Conservation (phyloP, 805 yeast genomes). For the Phaffomyces antillensis region DNA sequence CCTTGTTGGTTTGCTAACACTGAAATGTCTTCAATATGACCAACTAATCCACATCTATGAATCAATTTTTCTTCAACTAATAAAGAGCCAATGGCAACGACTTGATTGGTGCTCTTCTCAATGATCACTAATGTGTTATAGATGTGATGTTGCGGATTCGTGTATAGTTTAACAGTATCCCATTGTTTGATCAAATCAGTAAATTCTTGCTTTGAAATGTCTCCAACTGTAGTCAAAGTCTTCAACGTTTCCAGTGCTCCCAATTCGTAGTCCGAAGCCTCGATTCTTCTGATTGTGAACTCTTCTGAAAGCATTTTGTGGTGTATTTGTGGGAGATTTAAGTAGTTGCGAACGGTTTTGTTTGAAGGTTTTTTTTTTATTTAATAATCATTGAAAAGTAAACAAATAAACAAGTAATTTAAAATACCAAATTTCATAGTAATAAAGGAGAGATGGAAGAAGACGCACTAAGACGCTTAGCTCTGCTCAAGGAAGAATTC, state of each 20-base stretch:
- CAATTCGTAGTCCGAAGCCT: slow-evolving; percentile 48
- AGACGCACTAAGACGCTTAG: neutral
- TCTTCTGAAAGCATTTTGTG: slow-evolving; percentile 34
- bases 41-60: slow-evolving; percentile 78
- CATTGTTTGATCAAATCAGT: slow-evolving; percentile 48
- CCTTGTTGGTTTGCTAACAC: slow-evolving; percentile 76
- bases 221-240: slow-evolving; percentile 80
- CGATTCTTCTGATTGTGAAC: slow-evolving; percentile 57
- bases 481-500: neutral
- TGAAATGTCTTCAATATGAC: slow-evolving; percentile 94
- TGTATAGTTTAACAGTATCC: slow-evolving; percentile 30
- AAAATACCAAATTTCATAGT: neutral
- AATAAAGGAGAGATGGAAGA: neutral
- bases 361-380: too few relatives aligned
- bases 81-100: slow-evolving; percentile 82
- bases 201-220: slow-evolving; percentile 46
- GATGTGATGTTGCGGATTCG: slow-evolving; percentile 22
- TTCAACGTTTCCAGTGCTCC: slow-evolving; percentile 56
- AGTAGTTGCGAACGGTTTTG: too few relatives aligned
- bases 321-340: too few relatives aligned
- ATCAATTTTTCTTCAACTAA: slow-evolving; percentile 76
- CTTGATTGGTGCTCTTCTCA: slow-evolving; percentile 33
- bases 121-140: slow-evolving; percentile 70
- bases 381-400: too few relatives aligned
- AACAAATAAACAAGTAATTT: neutral